A percentile compares a stretch with the other conserved stretches of the same genome.
Evolutionary conservation across 345 rosid genomes (phyloP).

Genomic region (Alliaria petiolata): DNA sequence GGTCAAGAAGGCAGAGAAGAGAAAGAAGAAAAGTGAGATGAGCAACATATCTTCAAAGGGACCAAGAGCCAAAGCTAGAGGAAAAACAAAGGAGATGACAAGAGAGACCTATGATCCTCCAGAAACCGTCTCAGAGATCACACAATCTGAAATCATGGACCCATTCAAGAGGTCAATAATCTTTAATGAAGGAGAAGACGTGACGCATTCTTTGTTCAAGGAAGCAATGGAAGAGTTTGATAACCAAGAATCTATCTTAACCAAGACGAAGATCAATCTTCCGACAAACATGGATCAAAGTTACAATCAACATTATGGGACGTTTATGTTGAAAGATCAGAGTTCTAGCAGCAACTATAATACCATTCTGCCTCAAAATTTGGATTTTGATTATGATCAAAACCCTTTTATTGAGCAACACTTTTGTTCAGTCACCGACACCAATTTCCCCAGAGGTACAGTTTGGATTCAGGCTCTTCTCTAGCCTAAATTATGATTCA

Average conservation of each 20-base stretch:
- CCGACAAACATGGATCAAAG: neutral
- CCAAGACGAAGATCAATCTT: constrained; percentile 36
- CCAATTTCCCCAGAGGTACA: constrained; percentile 41
- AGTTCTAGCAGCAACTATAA: constrained; percentile 28
- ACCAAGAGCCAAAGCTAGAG: constrained; percentile 52
- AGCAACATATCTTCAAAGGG: constrained; percentile 28
- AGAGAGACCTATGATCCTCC: constrained; percentile 31
- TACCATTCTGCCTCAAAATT: constrained; percentile 42
- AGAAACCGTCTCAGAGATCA: constrained; percentile 28
- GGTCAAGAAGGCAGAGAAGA: constrained; percentile 21
- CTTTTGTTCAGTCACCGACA: constrained; percentile 35
- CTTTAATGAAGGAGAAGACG: constrained; percentile 19
- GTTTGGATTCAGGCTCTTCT: neutral
- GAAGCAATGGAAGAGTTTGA: constrained; percentile 12
- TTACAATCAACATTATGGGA: constrained; percentile 37
- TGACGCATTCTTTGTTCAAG: constrained; percentile 23
- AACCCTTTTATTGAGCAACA: constrained; percentile 38
- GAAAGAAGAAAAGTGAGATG: constrained; percentile 25
- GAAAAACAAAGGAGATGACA: constrained; percentile 55
- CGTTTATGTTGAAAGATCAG: constrained; percentile 29
- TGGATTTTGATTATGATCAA: constrained; percentile 39
- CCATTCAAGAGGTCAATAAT: constrained; percentile 24
- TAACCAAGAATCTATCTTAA: constrained; percentile 28
- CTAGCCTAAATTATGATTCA: neutral
- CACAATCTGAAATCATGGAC: constrained; percentile 29